phyloP scores from a whole-genome alignment of 768 basidiomycete species.

The Phaeotremella skinneri region DNA sequence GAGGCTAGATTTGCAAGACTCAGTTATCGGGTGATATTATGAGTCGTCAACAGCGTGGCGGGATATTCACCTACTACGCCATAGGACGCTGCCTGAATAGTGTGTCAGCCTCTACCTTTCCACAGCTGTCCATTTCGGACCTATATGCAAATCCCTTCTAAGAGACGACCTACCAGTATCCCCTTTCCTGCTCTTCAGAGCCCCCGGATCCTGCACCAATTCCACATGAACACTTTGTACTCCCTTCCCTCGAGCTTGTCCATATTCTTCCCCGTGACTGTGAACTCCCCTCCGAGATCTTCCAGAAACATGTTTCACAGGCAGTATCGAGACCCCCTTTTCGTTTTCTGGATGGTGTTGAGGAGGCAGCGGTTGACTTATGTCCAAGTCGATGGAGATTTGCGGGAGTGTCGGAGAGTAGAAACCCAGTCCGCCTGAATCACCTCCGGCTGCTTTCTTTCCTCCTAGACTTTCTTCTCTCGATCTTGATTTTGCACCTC shows the following conservation, averaged over 20 bases:
- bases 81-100: conserved; percentile 45
- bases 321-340: background rate
- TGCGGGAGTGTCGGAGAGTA: conserved; percentile 25
- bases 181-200: conserved; percentile 43
- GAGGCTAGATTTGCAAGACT: conserved; percentile 19
- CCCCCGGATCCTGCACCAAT: conserved; percentile 44
- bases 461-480: background rate
- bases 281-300: background rate
- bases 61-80: conserved; percentile 38
- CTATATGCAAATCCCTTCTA: background rate
- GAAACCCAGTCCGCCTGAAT: conserved; percentile 39
- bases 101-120: background rate
- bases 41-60: background rate
- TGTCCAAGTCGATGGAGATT: conserved; percentile 35
- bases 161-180: conserved; percentile 42
- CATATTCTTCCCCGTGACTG: background rate
- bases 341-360: background rate
- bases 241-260: background rate
- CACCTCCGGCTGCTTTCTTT: background rate
- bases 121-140: background rate
- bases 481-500: background rate
- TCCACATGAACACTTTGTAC: conserved; percentile 19
- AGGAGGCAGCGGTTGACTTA: too few species aligned
- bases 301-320: background rate
- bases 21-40: too few species aligned